A percentile compares a stretch with the other conserved stretches of the same genome.
Evolutionary conservation across 306 rosid species (phyloP).

Genomic region (Mucuna pruriens): DNA sequence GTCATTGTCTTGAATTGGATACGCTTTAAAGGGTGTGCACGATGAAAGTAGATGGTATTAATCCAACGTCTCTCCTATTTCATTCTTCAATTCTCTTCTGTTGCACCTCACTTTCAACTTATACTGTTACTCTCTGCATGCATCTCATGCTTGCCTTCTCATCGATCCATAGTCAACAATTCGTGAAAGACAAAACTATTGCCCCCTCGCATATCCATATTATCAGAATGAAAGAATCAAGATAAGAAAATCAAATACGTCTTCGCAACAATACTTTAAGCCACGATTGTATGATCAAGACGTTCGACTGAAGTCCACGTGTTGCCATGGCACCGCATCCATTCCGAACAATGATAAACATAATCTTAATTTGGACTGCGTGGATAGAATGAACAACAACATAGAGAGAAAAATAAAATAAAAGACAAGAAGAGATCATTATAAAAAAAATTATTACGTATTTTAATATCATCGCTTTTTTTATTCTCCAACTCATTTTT

Average conservation of each 20-base stretch:
- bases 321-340: not conserved
- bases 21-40: not conserved
- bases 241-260: slow-evolving; percentile 9
- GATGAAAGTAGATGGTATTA: not conserved
- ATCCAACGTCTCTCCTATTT: not conserved
- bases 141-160: not conserved
- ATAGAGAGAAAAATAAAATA: no score
- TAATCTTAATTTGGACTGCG: no score
- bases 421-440: no score
- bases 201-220: not conserved
- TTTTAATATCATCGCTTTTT: no score
- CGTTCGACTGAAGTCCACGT: not conserved
- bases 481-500: no score
- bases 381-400: no score
- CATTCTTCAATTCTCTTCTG: not conserved
- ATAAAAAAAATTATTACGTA: no score
- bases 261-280: not conserved
- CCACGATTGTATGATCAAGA: not conserved
- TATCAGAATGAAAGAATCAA: not conserved
- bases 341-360: no score
- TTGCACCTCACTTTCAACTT: not conserved
- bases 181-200: not conserved
- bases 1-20: not conserved
- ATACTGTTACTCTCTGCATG: no score
- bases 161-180: not conserved